Percentiles rank a stretch among this genome's conserved stretches.
These are phyloP conservation scores for Trichosporon sp. DNA, from an alignment of 1,284 basidiomycete genomes.

Conservation along the genomic window DNA sequence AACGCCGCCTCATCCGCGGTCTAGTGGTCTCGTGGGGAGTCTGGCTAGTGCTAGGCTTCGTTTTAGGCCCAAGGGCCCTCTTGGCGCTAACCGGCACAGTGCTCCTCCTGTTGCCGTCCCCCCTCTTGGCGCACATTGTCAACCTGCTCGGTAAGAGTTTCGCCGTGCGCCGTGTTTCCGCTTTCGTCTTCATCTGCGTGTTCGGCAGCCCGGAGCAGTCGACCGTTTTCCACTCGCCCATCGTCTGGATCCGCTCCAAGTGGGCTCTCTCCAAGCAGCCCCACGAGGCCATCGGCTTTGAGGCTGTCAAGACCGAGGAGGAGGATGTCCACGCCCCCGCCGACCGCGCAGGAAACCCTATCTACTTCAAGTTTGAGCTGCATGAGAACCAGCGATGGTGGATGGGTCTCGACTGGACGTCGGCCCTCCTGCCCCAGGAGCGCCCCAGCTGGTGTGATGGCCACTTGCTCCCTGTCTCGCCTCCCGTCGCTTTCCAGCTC, in stretches of 20 bases:
- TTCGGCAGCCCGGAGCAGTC: slow-evolving; percentile 50
- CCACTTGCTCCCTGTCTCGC: slow-evolving; percentile 61
- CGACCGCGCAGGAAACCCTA: slow-evolving; percentile 37
- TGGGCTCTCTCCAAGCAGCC: slow-evolving; percentile 52
- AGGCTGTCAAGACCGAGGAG: slow-evolving; percentile 30
- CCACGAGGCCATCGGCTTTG: slow-evolving; percentile 43
- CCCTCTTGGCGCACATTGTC: slow-evolving; percentile 46
- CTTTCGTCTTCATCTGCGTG: slow-evolving; percentile 48
- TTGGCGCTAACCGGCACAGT: slow-evolving; percentile 49
- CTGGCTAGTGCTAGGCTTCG: slow-evolving; percentile 49
- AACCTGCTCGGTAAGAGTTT: slow-evolving; percentile 49
- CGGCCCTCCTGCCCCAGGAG: slow-evolving; percentile 84
- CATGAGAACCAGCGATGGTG: slow-evolving; percentile 94
- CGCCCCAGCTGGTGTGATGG: slow-evolving; percentile 76
- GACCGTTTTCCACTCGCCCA: slow-evolving; percentile 42
- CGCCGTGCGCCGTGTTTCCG: slow-evolving; percentile 42
- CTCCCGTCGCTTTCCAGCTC: slow-evolving; percentile 56
- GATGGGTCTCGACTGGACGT: slow-evolving; percentile 77
- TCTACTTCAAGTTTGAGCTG: slow-evolving; percentile 82
- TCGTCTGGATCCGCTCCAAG: slow-evolving; percentile 51
- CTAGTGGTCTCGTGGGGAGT: slow-evolving; percentile 50
- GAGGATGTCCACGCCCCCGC: slow-evolving; percentile 36
- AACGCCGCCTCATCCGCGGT: slow-evolving; percentile 45
- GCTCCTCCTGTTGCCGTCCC: slow-evolving; percentile 53
- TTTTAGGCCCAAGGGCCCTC: slow-evolving; percentile 43